Evolutionary conservation across 495 filamentous ascomycete genomes (phyloP).

Genomic region (Penicillium samsonianum): DNA sequence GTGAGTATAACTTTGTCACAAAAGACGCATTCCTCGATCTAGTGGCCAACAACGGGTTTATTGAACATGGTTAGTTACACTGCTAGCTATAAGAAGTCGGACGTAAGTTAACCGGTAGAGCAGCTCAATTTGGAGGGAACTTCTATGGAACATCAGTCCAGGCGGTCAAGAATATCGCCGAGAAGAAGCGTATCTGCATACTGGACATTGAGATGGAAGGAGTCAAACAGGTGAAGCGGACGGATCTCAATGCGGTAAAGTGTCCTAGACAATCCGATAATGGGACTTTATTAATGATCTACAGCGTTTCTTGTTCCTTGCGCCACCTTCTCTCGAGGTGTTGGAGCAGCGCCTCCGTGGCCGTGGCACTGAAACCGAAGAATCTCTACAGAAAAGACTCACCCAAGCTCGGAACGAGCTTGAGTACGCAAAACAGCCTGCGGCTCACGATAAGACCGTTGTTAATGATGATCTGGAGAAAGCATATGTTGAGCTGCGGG

Average conservation of each 20-base stretch:
- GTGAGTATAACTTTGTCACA: slow-evolving; percentile 79
- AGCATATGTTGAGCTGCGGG: slow-evolving; percentile 77
- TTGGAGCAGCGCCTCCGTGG: slow-evolving; percentile 77
- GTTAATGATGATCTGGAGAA: slow-evolving; percentile 87
- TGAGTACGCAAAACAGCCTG: slow-evolving; percentile 70
- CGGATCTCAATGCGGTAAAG: slow-evolving; percentile 62
- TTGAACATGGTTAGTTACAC: slow-evolving; percentile 63
- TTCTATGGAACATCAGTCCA: slow-evolving; percentile 80
- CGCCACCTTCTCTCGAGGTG: slow-evolving; percentile 72
- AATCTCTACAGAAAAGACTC: slow-evolving; percentile 71
- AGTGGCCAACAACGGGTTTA: slow-evolving; percentile 70
- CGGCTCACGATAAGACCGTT: slow-evolving; percentile 80
- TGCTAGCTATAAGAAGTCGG: not conserved
- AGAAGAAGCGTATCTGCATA: slow-evolving; percentile 51
- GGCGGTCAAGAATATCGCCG: slow-evolving; percentile 72
- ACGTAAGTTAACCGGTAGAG: not conserved
- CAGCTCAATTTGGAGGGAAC: slow-evolving; percentile 77
- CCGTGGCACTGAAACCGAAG: slow-evolving; percentile 83
- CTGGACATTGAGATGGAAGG: slow-evolving; percentile 96
- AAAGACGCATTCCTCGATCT: slow-evolving; percentile 69
- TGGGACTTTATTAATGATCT: not conserved
- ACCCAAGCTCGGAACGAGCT: slow-evolving; percentile 80
- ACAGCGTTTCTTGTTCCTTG: slow-evolving; percentile 76
- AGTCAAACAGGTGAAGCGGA: slow-evolving; percentile 88
- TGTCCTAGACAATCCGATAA: not conserved